Conservation (phyloP, 306 rosid genomes). For the Begonia peltatifolia region DNA sequence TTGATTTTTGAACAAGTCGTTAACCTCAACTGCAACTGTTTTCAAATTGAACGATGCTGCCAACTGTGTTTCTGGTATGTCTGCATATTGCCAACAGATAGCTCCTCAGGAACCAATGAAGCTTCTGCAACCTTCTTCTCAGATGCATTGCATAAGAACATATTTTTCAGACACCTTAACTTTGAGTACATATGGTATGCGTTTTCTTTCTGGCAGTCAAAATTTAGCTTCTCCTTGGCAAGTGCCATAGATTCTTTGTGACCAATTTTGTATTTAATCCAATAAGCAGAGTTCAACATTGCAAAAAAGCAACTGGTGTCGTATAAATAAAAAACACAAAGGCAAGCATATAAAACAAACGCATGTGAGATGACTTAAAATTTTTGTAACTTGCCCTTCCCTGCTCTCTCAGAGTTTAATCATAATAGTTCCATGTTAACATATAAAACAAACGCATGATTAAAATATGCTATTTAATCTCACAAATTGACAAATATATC, state of each 20-base stretch:
- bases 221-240: conserved; percentile 48
- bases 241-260: conserved; percentile 40
- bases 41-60: conserved; percentile 9
- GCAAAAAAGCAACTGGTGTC: conserved; percentile 10
- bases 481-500: background rate
- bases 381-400: no score
- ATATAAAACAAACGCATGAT: background rate
- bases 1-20: background rate
- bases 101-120: conserved; percentile 11
- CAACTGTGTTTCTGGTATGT: conserved; percentile 9
- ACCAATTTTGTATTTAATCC: conserved; percentile 42
- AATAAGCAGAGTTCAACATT: conserved; percentile 67
- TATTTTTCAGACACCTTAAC: conserved; percentile 55
- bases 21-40: conserved; percentile 5
- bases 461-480: no score
- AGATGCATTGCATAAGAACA: conserved; percentile 28
- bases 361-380: no score
- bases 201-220: conserved; percentile 49
- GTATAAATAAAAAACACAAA: no score
- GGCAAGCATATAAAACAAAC: no score
- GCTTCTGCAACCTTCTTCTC: conserved; percentile 12
- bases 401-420: no score
- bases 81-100: background rate
- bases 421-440: background rate
- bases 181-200: conserved; percentile 36